A percentile compares a stretch with the other conserved stretches of the same genome.
Conservation (phyloP, 495 filamentous ascomycete species). For the Podospora anserina region DNA sequence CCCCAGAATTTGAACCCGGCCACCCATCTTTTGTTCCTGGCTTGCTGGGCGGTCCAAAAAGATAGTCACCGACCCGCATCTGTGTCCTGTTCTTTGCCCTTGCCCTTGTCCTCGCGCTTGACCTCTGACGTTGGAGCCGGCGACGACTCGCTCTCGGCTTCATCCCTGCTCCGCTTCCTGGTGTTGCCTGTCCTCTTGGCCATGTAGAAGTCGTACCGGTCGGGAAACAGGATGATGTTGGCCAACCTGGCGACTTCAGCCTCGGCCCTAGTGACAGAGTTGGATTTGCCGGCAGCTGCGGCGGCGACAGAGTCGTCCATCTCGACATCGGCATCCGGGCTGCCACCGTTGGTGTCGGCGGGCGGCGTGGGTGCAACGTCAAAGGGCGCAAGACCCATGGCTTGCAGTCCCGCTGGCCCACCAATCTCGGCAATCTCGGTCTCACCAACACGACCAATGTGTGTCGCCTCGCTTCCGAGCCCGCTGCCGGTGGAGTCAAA, state of each 20-base stretch:
- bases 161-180: constrained; percentile 17
- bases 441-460: constrained; percentile 42
- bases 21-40: constrained; percentile 2
- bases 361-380: constrained; percentile 35
- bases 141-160: background rate
- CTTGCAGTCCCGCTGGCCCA: constrained; percentile 44
- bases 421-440: constrained; percentile 47
- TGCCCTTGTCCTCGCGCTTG: constrained; percentile 3
- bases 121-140: background rate
- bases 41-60: background rate
- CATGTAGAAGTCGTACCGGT: constrained; percentile 52
- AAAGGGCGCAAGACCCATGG: constrained; percentile 50
- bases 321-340: constrained; percentile 24
- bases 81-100: constrained; percentile 14
- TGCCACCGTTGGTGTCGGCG: background rate
- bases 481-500: constrained; percentile 57
- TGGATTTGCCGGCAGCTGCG: background rate
- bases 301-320: constrained; percentile 22
- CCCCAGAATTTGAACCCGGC: background rate
- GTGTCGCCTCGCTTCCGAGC: constrained; percentile 45
- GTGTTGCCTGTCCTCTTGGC: constrained; percentile 28
- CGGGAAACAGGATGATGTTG: constrained; percentile 51
- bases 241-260: constrained; percentile 48
- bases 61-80: background rate
- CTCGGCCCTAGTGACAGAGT: constrained; percentile 37